phyloP scores from a whole-genome alignment of 1,284 basidiomycete genomes.

The Tausonia pullulans region DNA sequence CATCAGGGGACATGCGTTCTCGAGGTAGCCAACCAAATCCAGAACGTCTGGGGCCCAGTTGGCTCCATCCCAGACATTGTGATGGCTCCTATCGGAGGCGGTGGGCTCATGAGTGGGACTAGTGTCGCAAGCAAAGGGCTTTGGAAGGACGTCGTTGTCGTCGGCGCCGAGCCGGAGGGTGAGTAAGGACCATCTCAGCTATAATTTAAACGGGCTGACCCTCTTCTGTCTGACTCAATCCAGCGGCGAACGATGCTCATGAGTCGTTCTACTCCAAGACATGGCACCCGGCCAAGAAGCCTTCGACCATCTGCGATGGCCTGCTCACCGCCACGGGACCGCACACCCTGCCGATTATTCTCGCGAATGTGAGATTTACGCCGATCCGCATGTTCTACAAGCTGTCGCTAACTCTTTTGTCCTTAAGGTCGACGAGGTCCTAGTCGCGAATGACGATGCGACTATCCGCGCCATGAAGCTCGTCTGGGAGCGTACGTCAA shows the following conservation, averaged over 20 bases:
- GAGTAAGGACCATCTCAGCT: neutral
- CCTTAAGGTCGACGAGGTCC: constrained; percentile 14
- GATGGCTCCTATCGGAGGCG: neutral
- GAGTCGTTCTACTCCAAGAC: constrained; percentile 8
- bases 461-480: constrained; percentile 17
- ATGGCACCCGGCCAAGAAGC: constrained; percentile 14
- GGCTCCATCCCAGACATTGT: neutral
- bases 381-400: neutral
- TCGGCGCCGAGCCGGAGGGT: neutral
- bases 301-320: constrained; percentile 14
- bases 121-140: neutral
- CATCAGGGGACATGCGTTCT: neutral
- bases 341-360: constrained; percentile 12
- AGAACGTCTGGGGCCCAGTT: neutral
- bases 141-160: neutral
- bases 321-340: constrained; percentile 14
- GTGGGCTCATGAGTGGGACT: neutral
- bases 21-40: neutral
- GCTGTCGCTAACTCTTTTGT: neutral
- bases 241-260: constrained; percentile 15
- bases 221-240: neutral
- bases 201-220: too few species aligned
- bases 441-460: constrained; percentile 12
- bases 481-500: constrained; percentile 17
- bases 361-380: constrained; percentile 2